Evolutionary conservation across 495 filamentous ascomycete genomes (phyloP).

Genomic region (Thermothielavioides terrestris): DNA sequence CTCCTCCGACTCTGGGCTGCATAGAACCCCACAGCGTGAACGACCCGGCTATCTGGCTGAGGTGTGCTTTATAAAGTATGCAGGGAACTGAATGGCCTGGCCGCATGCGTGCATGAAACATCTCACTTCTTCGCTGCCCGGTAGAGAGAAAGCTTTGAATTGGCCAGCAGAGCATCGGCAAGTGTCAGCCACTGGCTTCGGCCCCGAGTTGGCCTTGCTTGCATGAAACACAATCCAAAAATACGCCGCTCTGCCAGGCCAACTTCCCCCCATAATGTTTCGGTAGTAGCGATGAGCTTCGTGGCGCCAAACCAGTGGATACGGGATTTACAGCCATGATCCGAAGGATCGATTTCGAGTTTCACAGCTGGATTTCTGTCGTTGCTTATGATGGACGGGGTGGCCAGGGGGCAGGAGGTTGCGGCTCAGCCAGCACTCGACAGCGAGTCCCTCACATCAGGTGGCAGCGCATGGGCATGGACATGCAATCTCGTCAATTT

Average conservation of each 20-base stretch:
- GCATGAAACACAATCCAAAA: constrained; percentile 7
- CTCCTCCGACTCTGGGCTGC: too few relatives aligned
- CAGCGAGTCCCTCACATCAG: constrained; percentile 1
- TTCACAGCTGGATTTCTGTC: too few relatives aligned
- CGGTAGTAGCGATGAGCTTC: neutral
- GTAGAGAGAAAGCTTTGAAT: neutral
- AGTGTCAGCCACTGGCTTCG: neutral
- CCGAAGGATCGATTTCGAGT: too few relatives aligned
- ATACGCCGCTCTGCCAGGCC: neutral
- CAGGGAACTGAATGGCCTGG: neutral
- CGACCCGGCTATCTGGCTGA: too few relatives aligned
- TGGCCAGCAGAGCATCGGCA: neutral
- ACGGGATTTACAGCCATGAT: neutral
- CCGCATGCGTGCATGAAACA: constrained; percentile 3
- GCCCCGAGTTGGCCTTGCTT: neutral
- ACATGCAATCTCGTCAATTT: constrained; percentile 48
- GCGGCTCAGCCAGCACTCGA: too few relatives aligned
- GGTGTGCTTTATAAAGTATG: neutral
- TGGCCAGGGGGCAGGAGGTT: too few relatives aligned
- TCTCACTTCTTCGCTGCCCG: neutral
- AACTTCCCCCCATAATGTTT: too few relatives aligned
- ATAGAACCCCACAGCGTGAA: too few relatives aligned
- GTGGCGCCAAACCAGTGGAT: neutral
- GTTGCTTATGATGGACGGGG: too few relatives aligned
- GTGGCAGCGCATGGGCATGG: constrained; percentile 5